phyloP scores from a whole-genome alignment of 176 grass and related monocot species.

The Aegilops umbellulata region DNA sequence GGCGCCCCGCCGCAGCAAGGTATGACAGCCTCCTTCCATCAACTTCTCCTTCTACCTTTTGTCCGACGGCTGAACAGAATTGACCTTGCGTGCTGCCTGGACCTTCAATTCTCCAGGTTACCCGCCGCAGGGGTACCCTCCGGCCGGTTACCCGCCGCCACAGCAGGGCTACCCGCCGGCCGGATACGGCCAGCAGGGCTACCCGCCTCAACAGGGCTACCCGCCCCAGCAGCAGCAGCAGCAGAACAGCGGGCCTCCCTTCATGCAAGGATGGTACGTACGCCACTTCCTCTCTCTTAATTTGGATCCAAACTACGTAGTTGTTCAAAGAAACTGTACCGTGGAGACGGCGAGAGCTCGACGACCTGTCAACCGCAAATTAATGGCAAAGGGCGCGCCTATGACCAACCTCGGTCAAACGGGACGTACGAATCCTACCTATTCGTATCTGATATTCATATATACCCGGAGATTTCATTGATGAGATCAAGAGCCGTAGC shows the following conservation, averaged over 20 bases:
- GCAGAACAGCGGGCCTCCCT: constrained; percentile 63
- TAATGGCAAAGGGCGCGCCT: too few species aligned
- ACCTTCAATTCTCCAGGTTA: constrained; percentile 40
- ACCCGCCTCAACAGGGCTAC: constrained; percentile 46
- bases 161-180: constrained; percentile 42
- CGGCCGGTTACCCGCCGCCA: neutral
- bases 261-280: constrained; percentile 60
- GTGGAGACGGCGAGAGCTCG: too few species aligned
- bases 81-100: constrained; percentile 2
- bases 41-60: neutral
- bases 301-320: neutral
- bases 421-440: too few species aligned
- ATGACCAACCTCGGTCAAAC: too few species aligned
- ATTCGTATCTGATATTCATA: too few species aligned
- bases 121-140: constrained; percentile 16
- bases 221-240: constrained; percentile 49
- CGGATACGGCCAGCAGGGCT: constrained; percentile 31
- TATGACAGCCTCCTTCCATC: neutral
- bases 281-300: neutral
- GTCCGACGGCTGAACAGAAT: neutral
- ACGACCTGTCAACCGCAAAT: too few species aligned
- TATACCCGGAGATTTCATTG: too few species aligned
- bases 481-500: too few species aligned
- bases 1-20: constrained; percentile 76
- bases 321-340: too few species aligned